A percentile compares a stretch with the other conserved stretches of the same genome.
These are phyloP conservation scores for Mycena amicta DNA, from an alignment of 768 basidiomycete genomes.

Conservation along the genomic window DNA sequence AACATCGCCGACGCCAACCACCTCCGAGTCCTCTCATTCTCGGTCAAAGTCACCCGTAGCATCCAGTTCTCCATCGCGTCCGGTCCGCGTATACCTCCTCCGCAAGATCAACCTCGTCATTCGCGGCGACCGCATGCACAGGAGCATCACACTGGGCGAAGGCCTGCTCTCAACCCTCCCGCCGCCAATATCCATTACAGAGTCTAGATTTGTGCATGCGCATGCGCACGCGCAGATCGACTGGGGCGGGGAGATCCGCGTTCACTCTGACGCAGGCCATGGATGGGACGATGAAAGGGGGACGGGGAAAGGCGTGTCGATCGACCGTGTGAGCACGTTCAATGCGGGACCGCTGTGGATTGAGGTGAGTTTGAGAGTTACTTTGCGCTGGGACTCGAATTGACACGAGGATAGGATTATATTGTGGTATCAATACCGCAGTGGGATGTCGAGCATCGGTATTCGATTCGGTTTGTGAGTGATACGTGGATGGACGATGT, in stretches of 20 bases:
- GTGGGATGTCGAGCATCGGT: constrained; percentile 10
- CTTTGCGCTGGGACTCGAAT: background rate
- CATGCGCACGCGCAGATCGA: background rate
- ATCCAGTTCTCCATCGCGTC: background rate
- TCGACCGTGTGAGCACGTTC: constrained; percentile 1
- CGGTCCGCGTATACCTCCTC: constrained; percentile 7
- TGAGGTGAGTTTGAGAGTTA: constrained; percentile 3
- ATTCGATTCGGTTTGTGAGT: constrained; percentile 8
- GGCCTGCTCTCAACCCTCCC: constrained; percentile 8
- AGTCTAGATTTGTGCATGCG: too few relatives aligned
- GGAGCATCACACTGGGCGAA: constrained; percentile 1
- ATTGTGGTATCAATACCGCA: constrained; percentile 15
- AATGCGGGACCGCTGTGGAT: constrained; percentile 1
- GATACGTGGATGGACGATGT: constrained; percentile 13
- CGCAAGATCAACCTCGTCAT: constrained; percentile 5
- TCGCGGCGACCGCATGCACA: constrained; percentile 1
- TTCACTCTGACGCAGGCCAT: background rate
- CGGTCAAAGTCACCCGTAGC: background rate
- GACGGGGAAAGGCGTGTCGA: background rate
- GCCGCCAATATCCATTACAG: constrained; percentile 8
- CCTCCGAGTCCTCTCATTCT: background rate
- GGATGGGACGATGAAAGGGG: background rate
- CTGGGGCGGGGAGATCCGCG: constrained; percentile 10
- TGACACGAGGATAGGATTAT: constrained; percentile 5
- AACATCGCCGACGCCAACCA: background rate